Percentiles rank a stretch among this genome's conserved stretches.
Evolutionary conservation across 2,329 filamentous ascomycete genomes (phyloP).

Genomic region (Lasiodiplodia sp.): DNA sequence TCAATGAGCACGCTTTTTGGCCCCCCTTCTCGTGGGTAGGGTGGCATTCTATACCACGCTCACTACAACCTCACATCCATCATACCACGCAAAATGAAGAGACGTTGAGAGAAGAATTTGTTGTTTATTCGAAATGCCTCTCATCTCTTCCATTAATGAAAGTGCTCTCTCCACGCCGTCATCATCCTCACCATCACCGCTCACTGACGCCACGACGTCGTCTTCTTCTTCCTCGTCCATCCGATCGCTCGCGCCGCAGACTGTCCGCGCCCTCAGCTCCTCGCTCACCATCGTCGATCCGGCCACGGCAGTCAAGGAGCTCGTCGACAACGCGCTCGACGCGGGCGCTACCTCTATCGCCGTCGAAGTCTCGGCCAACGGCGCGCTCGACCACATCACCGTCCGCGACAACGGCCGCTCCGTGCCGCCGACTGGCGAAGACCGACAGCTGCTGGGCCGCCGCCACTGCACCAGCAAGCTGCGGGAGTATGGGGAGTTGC

Average conservation of each 20-base stretch:
- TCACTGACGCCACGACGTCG: background rate
- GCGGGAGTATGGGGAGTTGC: slow-evolving; percentile 63
- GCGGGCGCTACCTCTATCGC: slow-evolving; percentile 72
- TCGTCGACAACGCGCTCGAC: slow-evolving; percentile 80
- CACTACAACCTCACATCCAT: no score
- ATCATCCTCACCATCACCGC: background rate
- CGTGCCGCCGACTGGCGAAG: slow-evolving; percentile 67
- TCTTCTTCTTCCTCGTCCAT: background rate
- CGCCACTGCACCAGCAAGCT: slow-evolving; percentile 80
- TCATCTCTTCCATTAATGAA: no score
- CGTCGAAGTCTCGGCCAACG: slow-evolving; percentile 67
- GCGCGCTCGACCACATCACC: slow-evolving; percentile 71
- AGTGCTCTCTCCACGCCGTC: no score
- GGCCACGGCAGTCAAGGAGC: slow-evolving; percentile 73
- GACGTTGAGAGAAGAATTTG: no score
- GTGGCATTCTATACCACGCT: background rate
- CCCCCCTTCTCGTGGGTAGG: background rate
- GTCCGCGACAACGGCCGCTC: slow-evolving; percentile 73
- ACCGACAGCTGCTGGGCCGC: slow-evolving; percentile 69
- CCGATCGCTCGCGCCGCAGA: slow-evolving; percentile 48
- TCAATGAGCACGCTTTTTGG: background rate
- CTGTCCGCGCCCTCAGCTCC: slow-evolving; percentile 66
- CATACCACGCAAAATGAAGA: no score
- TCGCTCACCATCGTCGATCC: slow-evolving; percentile 67
- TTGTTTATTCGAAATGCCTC: no score